These are phyloP conservation scores for Amphirosellinia nigrospora DNA, from an alignment of 495 filamentous ascomycete genomes.

Conservation along the genomic window DNA sequence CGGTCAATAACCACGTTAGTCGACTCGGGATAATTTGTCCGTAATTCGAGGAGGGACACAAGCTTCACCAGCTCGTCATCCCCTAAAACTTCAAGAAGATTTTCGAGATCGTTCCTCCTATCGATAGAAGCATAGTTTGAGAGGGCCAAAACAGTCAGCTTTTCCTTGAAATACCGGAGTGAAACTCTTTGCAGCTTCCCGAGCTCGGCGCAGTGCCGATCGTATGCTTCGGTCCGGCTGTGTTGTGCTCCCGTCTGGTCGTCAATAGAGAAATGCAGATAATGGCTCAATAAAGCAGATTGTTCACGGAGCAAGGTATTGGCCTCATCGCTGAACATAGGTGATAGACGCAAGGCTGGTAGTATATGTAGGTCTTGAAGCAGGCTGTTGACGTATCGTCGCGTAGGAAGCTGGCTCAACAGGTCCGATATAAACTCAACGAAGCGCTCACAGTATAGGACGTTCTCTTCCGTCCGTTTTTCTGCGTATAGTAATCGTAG, in stretches of 20 bases:
- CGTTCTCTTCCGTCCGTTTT: constrained; percentile 62
- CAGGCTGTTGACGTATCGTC: constrained; percentile 90
- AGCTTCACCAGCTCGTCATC: constrained; percentile 76
- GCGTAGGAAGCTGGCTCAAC: constrained; percentile 90
- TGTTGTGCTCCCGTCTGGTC: constrained; percentile 85
- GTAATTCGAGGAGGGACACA: constrained; percentile 72
- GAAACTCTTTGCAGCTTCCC: constrained; percentile 82
- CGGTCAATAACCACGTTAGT: constrained; percentile 67
- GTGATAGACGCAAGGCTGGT: constrained; percentile 79
- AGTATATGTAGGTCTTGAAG: constrained; percentile 91
- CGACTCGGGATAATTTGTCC: constrained; percentile 78
- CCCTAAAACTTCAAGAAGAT: constrained; percentile 72
- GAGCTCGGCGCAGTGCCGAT: constrained; percentile 75
- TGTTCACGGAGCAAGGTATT: constrained; percentile 86
- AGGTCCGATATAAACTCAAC: constrained; percentile 90
- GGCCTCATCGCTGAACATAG: constrained; percentile 72
- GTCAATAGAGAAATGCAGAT: constrained; percentile 85
- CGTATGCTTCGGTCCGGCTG: constrained; percentile 73
- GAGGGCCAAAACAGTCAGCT: constrained; percentile 86
- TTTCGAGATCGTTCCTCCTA: constrained; percentile 76
- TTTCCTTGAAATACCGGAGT: constrained; percentile 85
- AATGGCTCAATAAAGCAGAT: constrained; percentile 79
- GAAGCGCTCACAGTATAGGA: constrained; percentile 90
- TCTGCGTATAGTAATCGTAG: constrained; percentile 71
- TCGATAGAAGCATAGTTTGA: constrained; percentile 92